Percentiles rank a stretch among this genome's conserved stretches.
Conservation (phyloP, 192 early-diverging fungal genomes). For the Mortierella alpina region DNA sequence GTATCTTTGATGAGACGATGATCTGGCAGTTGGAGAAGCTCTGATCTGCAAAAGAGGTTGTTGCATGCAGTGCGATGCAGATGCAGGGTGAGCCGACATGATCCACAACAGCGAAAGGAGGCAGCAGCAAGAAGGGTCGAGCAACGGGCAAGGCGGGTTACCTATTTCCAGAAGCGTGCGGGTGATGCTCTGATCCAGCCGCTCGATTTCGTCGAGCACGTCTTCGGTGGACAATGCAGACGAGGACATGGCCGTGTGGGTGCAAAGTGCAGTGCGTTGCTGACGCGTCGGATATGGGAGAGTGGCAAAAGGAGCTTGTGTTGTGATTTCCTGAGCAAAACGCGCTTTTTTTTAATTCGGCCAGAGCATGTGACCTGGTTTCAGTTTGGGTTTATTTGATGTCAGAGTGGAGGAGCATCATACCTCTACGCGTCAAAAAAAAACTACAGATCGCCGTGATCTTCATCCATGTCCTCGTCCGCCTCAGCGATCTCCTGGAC, state of each 20-base stretch:
- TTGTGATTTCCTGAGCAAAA: no score
- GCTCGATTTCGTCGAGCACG: slow-evolving; percentile 60
- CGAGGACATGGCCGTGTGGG: slow-evolving; percentile 8
- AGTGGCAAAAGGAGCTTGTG: no score
- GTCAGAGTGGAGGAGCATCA: no score
- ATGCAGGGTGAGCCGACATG: not conserved
- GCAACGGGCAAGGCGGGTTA: slow-evolving; percentile 1
- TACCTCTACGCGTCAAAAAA: no score
- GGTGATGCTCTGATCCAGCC: slow-evolving; percentile 66
- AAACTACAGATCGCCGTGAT: slow-evolving; percentile 51
- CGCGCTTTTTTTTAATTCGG: not conserved
- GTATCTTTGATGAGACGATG: slow-evolving; percentile 59
- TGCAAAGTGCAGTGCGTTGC: not conserved
- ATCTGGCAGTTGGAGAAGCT: slow-evolving; percentile 67
- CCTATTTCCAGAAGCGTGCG: slow-evolving; percentile 63
- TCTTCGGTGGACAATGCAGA: slow-evolving; percentile 21
- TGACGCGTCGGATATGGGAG: not conserved
- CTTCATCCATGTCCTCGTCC: slow-evolving; percentile 89
- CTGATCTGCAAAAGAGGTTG: slow-evolving; percentile 41
- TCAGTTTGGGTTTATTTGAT: no score
- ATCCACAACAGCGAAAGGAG: not conserved
- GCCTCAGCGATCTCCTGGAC: slow-evolving; percentile 93
- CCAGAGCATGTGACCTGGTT: not conserved
- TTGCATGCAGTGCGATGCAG: not conserved
- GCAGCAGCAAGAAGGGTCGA: not conserved